Base-by-base conservation (phyloP, 306 rosid genomes). In the Datisca glomerata region DNA sequence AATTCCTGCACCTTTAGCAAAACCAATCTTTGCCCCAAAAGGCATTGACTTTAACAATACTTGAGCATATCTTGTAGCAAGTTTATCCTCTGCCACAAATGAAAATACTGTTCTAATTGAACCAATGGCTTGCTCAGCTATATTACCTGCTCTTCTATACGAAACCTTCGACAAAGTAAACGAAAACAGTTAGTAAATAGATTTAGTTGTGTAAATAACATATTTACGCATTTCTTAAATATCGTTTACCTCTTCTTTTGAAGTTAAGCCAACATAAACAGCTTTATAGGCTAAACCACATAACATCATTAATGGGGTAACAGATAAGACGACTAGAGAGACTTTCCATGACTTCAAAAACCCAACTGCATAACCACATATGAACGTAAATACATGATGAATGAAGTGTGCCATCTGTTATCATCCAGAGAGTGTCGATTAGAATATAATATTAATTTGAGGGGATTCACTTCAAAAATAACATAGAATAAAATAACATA, bases 391-490 rank as follows among this genome's bases (percentile, higher is more conserved):
- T 42, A 82, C 6, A 53, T 76, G 68, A 70, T 74, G 81, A 48
- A 87, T 49, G 66, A 87, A 87, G 55, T 67, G 93, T 12, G 97
- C 82, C 96, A 87, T 87, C 97, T 87, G 89, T 77, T 61, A 4
- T 49, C 1, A 47, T 28, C 21, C 22, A 56, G 1, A 39, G 37
- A 35, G 19, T 21, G n/a, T n/a, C n/a, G n/a, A n/a, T n/a, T n/a
- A n/a, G n/a, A n/a, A n/a, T n/a, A n/a, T n/a, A n/a, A n/a, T n/a
- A n/a, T n/a, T n/a, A n/a, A 19, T 34, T 6, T 22, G 11, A 49
- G 25, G 8, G 16, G 5, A 24, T 11, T 27, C 41, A 40, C 22
- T 50, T 13, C n/a, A 38, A 62, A 14, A 21, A 4, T 12, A 33
- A 21, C 14, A 35, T 2, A 5, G 12, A 6, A 25, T 17, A 16